phyloP scores from a whole-genome alignment of 805 yeast genomes.

The Grigorovia yakushimaensis region DNA sequence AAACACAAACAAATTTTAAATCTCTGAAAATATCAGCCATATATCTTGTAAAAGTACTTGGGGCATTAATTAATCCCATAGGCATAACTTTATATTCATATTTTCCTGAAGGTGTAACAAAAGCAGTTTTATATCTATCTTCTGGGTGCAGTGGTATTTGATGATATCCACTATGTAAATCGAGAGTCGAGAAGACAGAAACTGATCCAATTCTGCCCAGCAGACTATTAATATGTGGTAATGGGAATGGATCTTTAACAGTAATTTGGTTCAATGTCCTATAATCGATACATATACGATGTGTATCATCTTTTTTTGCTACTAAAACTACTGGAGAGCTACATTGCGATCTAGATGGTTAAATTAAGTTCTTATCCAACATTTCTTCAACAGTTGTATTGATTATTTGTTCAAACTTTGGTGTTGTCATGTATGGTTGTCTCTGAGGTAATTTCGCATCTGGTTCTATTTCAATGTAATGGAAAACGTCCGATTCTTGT shows the following conservation, averaged over 20 bases:
- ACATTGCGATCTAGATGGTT: too few relatives aligned
- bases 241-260: constrained; percentile 5
- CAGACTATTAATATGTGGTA: constrained; percentile 5
- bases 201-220: constrained; percentile 2
- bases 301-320: constrained; percentile 9
- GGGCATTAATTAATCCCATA: constrained; percentile 12
- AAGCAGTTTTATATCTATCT: constrained; percentile 7
- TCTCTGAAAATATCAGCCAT: constrained; percentile 14
- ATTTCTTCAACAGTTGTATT: constrained; percentile 5
- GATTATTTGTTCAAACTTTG: constrained; percentile 5
- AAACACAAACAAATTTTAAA: constrained; percentile 7
- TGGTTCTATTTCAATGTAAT: constrained; percentile 5
- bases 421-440: constrained; percentile 10
- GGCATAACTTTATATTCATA: constrained; percentile 13
- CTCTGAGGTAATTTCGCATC: constrained; percentile 5
- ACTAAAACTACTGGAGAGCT: constrained; percentile 11
- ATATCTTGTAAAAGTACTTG: constrained; percentile 12
- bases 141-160: constrained; percentile 6
- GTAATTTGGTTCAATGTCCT: constrained; percentile 6
- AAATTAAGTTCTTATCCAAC: constrained; percentile 5
- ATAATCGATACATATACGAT: constrained; percentile 9
- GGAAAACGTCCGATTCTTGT: not conserved
- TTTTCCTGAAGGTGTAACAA: constrained; percentile 9
- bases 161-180: constrained; percentile 9
- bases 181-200: constrained; percentile 6